These are phyloP conservation scores for Cucurbitaria berberidis DNA, from an alignment of 2,329 filamentous ascomycete genomes.

Conservation along the genomic window DNA sequence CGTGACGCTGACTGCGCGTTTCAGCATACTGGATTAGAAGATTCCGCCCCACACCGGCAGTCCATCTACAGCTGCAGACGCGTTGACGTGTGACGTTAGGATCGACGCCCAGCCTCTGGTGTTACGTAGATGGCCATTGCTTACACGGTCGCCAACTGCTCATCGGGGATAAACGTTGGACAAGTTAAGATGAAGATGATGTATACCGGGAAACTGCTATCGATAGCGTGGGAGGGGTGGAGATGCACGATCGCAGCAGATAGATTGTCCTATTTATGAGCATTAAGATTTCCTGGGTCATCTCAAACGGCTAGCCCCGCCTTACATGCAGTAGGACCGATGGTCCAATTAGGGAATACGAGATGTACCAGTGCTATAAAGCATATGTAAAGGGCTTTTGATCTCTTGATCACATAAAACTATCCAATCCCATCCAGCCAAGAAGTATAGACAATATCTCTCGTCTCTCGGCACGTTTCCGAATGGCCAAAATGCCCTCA, in stretches of 20 bases:
- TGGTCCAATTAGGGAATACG: constrained; percentile 8
- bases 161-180: constrained; percentile 7
- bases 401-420: constrained; percentile 6
- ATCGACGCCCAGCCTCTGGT: constrained; percentile 12
- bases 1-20: constrained; percentile 27
- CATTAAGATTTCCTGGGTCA: constrained; percentile 21
- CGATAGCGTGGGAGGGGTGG: constrained; percentile 16
- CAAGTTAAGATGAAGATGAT: constrained; percentile 20
- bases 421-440: constrained; percentile 3
- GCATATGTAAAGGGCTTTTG: constrained; percentile 5
- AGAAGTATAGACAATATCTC: neutral
- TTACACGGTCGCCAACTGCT: constrained; percentile 9
- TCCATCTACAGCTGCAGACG: constrained; percentile 16
- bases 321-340: neutral
- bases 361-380: constrained; percentile 9
- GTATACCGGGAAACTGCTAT: constrained; percentile 10
- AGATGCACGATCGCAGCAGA: constrained; percentile 16
- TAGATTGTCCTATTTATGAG: constrained; percentile 35
- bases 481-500: neutral
- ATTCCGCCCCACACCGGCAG: constrained; percentile 7
- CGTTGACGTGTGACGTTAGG: constrained; percentile 29
- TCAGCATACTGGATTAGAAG: constrained; percentile 20
- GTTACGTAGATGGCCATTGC: constrained; percentile 12
- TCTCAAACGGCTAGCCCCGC: neutral
- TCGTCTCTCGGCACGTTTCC: neutral